These are phyloP conservation scores for Spathaspora girioi DNA, from an alignment of 805 yeast species.

Conservation along the genomic window DNA sequence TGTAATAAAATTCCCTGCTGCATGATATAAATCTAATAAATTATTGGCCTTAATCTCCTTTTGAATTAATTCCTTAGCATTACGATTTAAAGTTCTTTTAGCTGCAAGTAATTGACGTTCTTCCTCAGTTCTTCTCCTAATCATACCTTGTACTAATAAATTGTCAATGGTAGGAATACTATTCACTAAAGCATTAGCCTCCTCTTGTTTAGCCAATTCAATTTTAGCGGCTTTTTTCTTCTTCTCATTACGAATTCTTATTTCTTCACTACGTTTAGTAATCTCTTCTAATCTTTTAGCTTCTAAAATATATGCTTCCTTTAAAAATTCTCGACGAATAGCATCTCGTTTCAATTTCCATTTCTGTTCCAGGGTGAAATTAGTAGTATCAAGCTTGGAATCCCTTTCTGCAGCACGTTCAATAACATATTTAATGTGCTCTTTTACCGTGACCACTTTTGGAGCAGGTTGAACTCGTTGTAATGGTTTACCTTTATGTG, in stretches of 20 bases:
- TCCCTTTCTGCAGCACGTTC: constrained; percentile 36
- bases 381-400: constrained; percentile 26
- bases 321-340: constrained; percentile 68
- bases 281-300: constrained; percentile 43
- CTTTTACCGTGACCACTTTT: constrained; percentile 54
- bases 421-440: constrained; percentile 52
- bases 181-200: constrained; percentile 15
- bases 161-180: constrained; percentile 71
- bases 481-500: constrained; percentile 33
- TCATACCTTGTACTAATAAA: constrained; percentile 61
- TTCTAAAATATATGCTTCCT: constrained; percentile 57
- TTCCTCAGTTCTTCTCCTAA: constrained; percentile 69
- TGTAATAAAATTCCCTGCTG: constrained; percentile 64
- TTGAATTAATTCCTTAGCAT: constrained; percentile 47
- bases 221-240: constrained; percentile 19
- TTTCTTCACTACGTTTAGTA: constrained; percentile 23
- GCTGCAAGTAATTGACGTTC: constrained; percentile 54
- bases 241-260: constrained; percentile 21
- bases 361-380: constrained; percentile 30
- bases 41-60: constrained; percentile 52
- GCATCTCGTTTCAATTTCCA: constrained; percentile 54
- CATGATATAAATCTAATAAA: constrained; percentile 69
- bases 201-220: constrained; percentile 44
- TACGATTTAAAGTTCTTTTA: constrained; percentile 68
- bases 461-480: constrained; percentile 53